phyloP scores from a whole-genome alignment of 2,329 filamentous ascomycete genomes.

The Pseudocercospora musae region DNA sequence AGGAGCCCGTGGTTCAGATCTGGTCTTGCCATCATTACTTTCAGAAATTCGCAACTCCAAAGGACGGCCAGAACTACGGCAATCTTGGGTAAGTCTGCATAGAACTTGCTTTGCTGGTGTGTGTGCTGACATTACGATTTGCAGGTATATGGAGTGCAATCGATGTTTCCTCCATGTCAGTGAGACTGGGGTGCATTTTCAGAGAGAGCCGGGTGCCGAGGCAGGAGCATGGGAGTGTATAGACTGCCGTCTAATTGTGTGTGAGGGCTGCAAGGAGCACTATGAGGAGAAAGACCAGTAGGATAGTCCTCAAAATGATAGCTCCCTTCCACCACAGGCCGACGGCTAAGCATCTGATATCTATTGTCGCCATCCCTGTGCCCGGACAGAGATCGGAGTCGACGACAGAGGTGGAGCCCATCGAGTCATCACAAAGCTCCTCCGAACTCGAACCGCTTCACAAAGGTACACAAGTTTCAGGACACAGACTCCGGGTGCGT shows the following conservation, averaged over 20 bases:
- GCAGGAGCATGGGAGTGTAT: slow-evolving; percentile 8
- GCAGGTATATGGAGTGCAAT: slow-evolving; percentile 6
- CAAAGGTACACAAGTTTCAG: too few relatives aligned
- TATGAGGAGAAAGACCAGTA: not conserved
- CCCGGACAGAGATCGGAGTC: not conserved
- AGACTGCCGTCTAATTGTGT: slow-evolving; percentile 4
- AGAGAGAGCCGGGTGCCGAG: not conserved
- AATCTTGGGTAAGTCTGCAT: slow-evolving; percentile 6
- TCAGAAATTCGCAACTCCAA: slow-evolving; percentile 2
- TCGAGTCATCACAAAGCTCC: not conserved
- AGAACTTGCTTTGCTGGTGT: not conserved
- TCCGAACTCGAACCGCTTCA: not conserved
- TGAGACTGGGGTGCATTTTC: not conserved
- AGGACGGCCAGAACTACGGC: slow-evolving; percentile 18
- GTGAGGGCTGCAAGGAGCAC: slow-evolving; percentile 4
- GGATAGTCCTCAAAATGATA: not conserved
- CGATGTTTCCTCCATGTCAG: slow-evolving; percentile 5
- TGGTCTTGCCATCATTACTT: slow-evolving; percentile 31
- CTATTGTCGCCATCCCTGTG: not conserved
- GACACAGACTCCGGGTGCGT: too few relatives aligned
- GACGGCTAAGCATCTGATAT: not conserved
- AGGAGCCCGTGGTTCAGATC: slow-evolving; percentile 23
- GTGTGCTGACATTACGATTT: not conserved
- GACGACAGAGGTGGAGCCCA: not conserved
- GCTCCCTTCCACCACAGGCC: not conserved